Percentiles rank a stretch among this genome's conserved stretches.
These are phyloP conservation scores for Trifolium fragiferum DNA, from an alignment of 306 rosid genomes.

Conservation along the genomic window DNA sequence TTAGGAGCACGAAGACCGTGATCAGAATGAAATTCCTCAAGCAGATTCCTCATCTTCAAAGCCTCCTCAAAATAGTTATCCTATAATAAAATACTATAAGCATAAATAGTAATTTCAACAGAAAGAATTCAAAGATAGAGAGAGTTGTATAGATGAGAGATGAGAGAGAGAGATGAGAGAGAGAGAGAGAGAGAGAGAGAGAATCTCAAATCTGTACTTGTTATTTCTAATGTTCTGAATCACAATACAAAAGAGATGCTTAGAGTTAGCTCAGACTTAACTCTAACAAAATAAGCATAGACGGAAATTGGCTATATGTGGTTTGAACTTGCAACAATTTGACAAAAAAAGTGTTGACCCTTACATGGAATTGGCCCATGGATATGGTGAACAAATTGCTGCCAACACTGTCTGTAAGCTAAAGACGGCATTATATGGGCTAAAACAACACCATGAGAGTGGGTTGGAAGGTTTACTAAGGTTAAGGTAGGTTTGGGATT, in stretches of 20 bases:
- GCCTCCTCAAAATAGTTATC: slow-evolving; percentile 68
- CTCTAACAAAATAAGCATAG: not conserved
- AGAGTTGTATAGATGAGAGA: not conserved
- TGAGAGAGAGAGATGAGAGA: no score
- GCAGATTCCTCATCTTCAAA: slow-evolving; percentile 95
- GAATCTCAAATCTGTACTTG: not conserved
- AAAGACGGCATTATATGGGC: not conserved
- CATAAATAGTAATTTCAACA: slow-evolving; percentile 12
- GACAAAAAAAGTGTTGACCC: no score
- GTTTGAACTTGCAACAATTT: not conserved
- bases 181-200: not conserved
- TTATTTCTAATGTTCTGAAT: not conserved
- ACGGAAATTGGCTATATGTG: not conserved
- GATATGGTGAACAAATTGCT: not conserved
- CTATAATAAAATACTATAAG: slow-evolving; percentile 34
- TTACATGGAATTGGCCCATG: not conserved
- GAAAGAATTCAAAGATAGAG: not conserved
- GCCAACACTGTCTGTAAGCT: not conserved
- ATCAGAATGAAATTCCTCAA: slow-evolving; percentile 79
- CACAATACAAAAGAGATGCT: not conserved
- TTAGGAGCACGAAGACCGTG: slow-evolving; percentile 86
- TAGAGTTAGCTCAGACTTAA: not conserved
- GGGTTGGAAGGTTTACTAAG: not conserved
- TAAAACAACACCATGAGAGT: not conserved
- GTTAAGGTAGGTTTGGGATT: no score